Evolutionary conservation across 2,329 filamentous ascomycete species (phyloP), one percentile per base, ranked within the genome.

Genomic region (Phyllosticta paracitricarpa): DNA sequence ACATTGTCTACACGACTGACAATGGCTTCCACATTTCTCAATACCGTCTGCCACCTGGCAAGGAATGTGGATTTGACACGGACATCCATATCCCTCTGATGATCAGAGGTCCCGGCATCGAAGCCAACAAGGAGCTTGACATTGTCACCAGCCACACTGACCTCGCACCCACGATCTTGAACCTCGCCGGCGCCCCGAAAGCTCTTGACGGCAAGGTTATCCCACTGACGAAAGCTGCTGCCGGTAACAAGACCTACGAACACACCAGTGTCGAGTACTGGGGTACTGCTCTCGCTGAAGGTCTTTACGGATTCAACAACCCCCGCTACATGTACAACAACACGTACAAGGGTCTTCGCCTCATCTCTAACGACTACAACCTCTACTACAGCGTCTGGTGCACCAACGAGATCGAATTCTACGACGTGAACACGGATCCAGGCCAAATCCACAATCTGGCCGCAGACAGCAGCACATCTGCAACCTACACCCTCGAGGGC

Each of bases 311-410:
- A n/a, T 28, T 60, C 52, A 55, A 56, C 53, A 52, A 52, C 8
- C 30, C 58, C 8, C n/a, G 58, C 2, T 55, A 60, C n/a, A 51
- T 51, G 14, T 60, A 56, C 53, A 79, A 79, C 64, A 85, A 86
- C 65, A 86, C 83, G 0, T 87, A 86, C 75, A 86, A 87, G 70
- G 79, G 77, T 0, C 65, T 85, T 22, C 78, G 84, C n/a, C 71
- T 87, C 5, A 75, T 84, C 3, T 73, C 78, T 0, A 68, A 78
- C 2, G 71, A 73, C 4, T 88, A 88, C 67, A 83, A 81, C 66
- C 69, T 88, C 4, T 83, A 84, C 63, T 89, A 89, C 66, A 80
- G 84, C 0, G 83, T 88, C 0, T 89, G 86, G 85, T 89, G 87
- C 67, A 86, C 74, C 14, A 84, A 84, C 58, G 85, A 88, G 67